Conservation (phyloP, 2,329 filamentous ascomycete species). For the Rhynchosporium graminicola region DNA sequence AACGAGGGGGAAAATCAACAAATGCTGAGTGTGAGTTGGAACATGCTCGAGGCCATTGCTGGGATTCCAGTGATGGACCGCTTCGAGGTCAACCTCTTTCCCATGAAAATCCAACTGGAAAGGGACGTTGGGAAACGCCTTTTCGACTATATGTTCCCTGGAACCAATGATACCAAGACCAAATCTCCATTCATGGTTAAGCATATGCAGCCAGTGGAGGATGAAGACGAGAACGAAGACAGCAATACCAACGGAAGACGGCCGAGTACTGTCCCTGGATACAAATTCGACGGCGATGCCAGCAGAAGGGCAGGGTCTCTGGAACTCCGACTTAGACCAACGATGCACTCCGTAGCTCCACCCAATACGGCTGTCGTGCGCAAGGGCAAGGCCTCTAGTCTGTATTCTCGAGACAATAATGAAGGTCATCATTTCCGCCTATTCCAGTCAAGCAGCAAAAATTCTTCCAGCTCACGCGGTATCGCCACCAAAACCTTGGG, state of each 20-base stretch:
- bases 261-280: conserved; percentile 36
- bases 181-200: conserved; percentile 64
- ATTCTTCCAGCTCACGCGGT: conserved; percentile 27
- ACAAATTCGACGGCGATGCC: conserved; percentile 53
- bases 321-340: conserved; percentile 81
- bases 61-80: conserved; percentile 97
- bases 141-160: conserved; percentile 97
- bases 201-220: conserved; percentile 47
- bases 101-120: conserved; percentile 91
- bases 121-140: conserved; percentile 88
- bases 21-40: conserved; percentile 94
- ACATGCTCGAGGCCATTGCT: conserved; percentile 97
- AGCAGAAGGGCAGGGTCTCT: conserved; percentile 70
- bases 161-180: conserved; percentile 58
- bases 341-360: conserved; percentile 60
- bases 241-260: conserved; percentile 22
- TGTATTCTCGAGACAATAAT: conserved; percentile 34
- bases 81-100: conserved; percentile 92
- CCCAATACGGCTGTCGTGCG: conserved; percentile 30
- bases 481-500: conserved; percentile 29
- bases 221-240: conserved; percentile 38
- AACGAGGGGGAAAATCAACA: conserved; percentile 64
- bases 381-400: conserved; percentile 33
- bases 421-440: conserved; percentile 45
- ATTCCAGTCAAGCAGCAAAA: conserved; percentile 45